Percentiles rank a stretch among this genome's conserved stretches.
These are phyloP conservation scores for Pestalotiopsis sp. DNA, from an alignment of 2,329 filamentous ascomycete genomes.

Conservation along the genomic window DNA sequence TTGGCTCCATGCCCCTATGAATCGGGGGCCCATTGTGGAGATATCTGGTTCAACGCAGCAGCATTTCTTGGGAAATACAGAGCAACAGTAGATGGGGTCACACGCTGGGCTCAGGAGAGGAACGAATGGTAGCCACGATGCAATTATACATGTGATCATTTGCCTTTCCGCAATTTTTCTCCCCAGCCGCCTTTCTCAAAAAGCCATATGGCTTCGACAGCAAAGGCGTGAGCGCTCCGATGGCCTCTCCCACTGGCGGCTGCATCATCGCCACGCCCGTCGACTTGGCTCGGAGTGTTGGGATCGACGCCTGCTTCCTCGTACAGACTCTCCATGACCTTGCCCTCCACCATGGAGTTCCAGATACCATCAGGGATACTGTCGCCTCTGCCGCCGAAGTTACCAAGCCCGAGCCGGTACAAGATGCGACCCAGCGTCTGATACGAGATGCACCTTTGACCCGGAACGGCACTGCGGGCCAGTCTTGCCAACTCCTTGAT, in stretches of 20 bases:
- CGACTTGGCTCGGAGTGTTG: not conserved
- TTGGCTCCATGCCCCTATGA: too few species aligned
- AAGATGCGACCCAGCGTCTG: slow-evolving; percentile 87
- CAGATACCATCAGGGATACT: slow-evolving; percentile 80
- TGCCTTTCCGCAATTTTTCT: slow-evolving; percentile 47
- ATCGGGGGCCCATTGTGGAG: too few species aligned
- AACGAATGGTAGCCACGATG: not conserved
- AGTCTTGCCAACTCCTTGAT: slow-evolving; percentile 82
- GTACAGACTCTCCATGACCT: slow-evolving; percentile 75
- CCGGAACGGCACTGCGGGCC: slow-evolving; percentile 78
- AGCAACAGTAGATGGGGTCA: not conserved
- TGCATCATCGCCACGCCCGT: not conserved
- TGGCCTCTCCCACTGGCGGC: slow-evolving; percentile 49
- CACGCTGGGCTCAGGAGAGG: not conserved
- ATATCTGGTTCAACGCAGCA: too few species aligned
- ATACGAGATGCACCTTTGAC: slow-evolving; percentile 88
- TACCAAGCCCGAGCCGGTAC: slow-evolving; percentile 77
- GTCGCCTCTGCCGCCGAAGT: slow-evolving; percentile 68
- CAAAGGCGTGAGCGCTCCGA: slow-evolving; percentile 80
- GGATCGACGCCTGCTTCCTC: slow-evolving; percentile 68
- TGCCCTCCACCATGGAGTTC: slow-evolving; percentile 75
- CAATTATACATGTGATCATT: not conserved
- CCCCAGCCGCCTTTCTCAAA: slow-evolving; percentile 74
- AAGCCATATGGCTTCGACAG: slow-evolving; percentile 87
- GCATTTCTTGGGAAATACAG: too few species aligned